Base-by-base conservation (phyloP, 1,284 basidiomycete species). In the Microbotryum scabiosae region DNA sequence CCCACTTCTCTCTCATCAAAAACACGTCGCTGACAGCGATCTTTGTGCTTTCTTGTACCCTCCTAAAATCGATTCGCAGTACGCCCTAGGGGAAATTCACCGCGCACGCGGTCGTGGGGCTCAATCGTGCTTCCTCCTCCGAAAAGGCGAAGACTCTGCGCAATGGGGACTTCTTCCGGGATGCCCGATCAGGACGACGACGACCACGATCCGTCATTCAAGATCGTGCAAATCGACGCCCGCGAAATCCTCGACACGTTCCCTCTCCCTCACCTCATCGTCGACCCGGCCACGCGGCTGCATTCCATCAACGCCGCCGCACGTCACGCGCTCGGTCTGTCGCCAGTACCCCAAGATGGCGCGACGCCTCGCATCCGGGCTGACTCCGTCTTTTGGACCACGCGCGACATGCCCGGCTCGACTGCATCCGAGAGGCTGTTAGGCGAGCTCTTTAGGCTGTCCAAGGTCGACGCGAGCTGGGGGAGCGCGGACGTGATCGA, bases 221-320 rank as follows among this genome's bases (percentile, higher is more conserved):
- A 41, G 16, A 41, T 12, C 14, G 16, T 18, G 16, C 12, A 12
- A 41, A 18, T 41, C 3, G 36, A 41, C 36, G 36, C 36, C 16
- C 36, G 36, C 14, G 36, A 41, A 18, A 41, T 26, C 2, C 53
- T 43, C 18, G 30, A 48, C 10, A 21, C 26, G 5, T 50, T 61
- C 26, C 56, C 62, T 7, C 48, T 61, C n/a, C 62, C 62, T n/a
- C 52, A 55, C 20, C 51, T 64, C 56, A 28, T 64, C 53, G 54
- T 64, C 46, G 55, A 57, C 16, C 25, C 62, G 18, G n/a, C 28
- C 53, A 30, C 44, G 25, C 45, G 47, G 23, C 51, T 58, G 6
- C 43, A 58, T 30, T 55, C 59, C 30, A 51, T 64, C 59, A 64
- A 64, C 56, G 32, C 52, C 2, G 54, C 56, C 28, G 62, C 62